phyloP scores from a whole-genome alignment of 257 asterid species.

The Solanum appendiculatum region DNA sequence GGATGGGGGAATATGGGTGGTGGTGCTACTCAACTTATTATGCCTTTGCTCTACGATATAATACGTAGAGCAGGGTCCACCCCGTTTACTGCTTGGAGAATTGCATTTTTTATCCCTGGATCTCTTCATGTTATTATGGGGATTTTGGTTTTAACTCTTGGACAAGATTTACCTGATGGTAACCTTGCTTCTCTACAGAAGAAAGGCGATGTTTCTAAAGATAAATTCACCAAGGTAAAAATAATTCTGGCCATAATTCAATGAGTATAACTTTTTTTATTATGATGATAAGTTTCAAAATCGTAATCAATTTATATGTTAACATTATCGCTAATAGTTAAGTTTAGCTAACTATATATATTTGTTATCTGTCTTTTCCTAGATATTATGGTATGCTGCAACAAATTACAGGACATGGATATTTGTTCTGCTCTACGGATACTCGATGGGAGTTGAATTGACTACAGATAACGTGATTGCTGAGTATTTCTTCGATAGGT shows the following conservation, averaged over 20 bases:
- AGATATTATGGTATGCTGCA: constrained; percentile 15
- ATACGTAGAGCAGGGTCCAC: constrained; percentile 1
- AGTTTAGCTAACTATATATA: rapidly evolving
- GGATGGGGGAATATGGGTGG: constrained; percentile 30
- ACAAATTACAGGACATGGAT: constrained; percentile 59
- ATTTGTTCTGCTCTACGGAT: constrained; percentile 42
- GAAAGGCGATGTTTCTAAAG: constrained; percentile 10
- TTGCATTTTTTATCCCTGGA: constrained; percentile 15
- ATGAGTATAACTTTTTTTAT: too few species aligned
- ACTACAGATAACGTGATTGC: constrained; percentile 48
- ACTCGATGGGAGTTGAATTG: constrained; percentile 51
- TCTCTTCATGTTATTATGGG: constrained; percentile 16
- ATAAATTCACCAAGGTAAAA: too few species aligned
- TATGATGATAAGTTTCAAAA: too few species aligned
- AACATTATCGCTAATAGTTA: too few species aligned
- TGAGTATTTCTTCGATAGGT: constrained; percentile 51
- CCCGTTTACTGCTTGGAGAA: constrained; percentile 23
- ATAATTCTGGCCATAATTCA: too few species aligned
- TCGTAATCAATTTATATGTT: too few species aligned
- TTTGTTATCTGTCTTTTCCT: neutral
- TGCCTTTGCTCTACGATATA: constrained; percentile 16
- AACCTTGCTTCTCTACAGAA: constrained; percentile 16
- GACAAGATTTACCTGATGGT: constrained; percentile 24
- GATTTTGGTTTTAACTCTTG: constrained; percentile 8
- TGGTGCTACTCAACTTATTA: constrained; percentile 17